phyloP scores from a whole-genome alignment of 2,329 filamentous ascomycete species.

The Claviceps sp. region DNA sequence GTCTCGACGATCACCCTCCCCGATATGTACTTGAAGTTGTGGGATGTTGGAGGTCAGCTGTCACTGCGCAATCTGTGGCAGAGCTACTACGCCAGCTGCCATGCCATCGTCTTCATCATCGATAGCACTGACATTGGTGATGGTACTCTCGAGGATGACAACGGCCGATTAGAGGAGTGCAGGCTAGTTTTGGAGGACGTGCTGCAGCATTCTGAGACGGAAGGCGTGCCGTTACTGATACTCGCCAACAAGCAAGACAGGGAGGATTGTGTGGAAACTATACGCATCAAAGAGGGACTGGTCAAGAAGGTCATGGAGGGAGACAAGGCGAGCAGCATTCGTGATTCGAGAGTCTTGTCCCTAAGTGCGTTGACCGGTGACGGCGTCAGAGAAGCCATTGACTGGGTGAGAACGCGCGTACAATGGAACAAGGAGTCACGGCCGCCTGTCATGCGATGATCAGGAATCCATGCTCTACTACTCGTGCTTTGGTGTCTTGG shows the following conservation, averaged over 20 bases:
- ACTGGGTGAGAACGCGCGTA: slow-evolving; percentile 84
- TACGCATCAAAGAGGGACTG: slow-evolving; percentile 90
- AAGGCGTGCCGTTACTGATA: slow-evolving; percentile 82
- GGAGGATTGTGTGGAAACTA: slow-evolving; percentile 95
- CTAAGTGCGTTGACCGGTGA: slow-evolving; percentile 80
- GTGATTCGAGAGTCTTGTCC: slow-evolving; percentile 82
- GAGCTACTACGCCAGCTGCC: slow-evolving; percentile 84
- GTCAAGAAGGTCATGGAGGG: slow-evolving; percentile 94
- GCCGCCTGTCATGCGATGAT: slow-evolving; percentile 79
- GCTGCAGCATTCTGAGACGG: slow-evolving; percentile 72
- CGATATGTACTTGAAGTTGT: slow-evolving; percentile 95
- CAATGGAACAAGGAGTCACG: slow-evolving; percentile 94
- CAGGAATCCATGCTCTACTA: neutral
- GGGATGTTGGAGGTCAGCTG: slow-evolving; percentile 94
- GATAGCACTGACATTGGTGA: slow-evolving; percentile 90
- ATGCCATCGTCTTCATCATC: slow-evolving; percentile 96
- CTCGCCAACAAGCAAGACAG: slow-evolving; percentile 96
- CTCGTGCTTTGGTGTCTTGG: neutral
- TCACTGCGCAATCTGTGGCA: slow-evolving; percentile 85
- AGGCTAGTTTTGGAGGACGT: slow-evolving; percentile 81
- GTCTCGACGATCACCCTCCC: slow-evolving; percentile 81
- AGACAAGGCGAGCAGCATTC: slow-evolving; percentile 70
- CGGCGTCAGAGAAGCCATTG: slow-evolving; percentile 88
- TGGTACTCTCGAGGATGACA: slow-evolving; percentile 46
- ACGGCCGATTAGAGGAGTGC: slow-evolving; percentile 70